Base-by-base conservation (phyloP, 306 rosid species). In the Acmispon strigosus region DNA sequence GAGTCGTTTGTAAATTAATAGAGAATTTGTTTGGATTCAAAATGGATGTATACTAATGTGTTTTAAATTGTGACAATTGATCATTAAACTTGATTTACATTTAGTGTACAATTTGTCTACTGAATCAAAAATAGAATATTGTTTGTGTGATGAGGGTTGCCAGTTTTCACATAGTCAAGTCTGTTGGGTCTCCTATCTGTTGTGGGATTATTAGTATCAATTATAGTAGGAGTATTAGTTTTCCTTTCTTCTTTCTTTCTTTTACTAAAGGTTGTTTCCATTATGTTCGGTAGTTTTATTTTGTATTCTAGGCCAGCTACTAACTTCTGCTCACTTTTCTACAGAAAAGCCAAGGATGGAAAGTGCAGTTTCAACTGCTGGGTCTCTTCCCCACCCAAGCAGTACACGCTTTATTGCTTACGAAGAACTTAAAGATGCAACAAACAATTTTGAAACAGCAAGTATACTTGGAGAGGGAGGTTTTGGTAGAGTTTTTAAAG, bases 391-490 rank as follows among this genome's bases (percentile, higher is more conserved):
- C 62, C 97, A 91, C 73, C 97, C 96, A 75, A 82, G 90, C 73
- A 94, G 99, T 79, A 91, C 94, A 32, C 87, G 99, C 27, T 91
- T 87, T 85, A 84, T 94, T 81, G 86, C 92, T 62, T 89, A 84
- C 64, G 99, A 94, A 77, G 99, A 95, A 80, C 99, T 95, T 71
- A 89, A 84, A 80, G 96, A 84, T 76, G 97, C 99, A 73, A 94
- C 99, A 57, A 91, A 87, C 79, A 91, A 94, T 86, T 94, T 94
- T 81, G 96, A 91, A 84, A 15, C 86, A 49, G 81, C 89, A 12
- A 89, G 96, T 45, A 42, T 91, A 44, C 87, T 95, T 41, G 99
- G 99, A 83, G 99, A 95, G 85, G 97, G 97, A 52, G 96, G 97
- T 49, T 91, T 95, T 74, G 99, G 99, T 74, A 85, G 71, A 81